Evolutionary conservation across 352 stramenopile species (phyloP).

Genomic region (Phytophthora pinifolia): DNA sequence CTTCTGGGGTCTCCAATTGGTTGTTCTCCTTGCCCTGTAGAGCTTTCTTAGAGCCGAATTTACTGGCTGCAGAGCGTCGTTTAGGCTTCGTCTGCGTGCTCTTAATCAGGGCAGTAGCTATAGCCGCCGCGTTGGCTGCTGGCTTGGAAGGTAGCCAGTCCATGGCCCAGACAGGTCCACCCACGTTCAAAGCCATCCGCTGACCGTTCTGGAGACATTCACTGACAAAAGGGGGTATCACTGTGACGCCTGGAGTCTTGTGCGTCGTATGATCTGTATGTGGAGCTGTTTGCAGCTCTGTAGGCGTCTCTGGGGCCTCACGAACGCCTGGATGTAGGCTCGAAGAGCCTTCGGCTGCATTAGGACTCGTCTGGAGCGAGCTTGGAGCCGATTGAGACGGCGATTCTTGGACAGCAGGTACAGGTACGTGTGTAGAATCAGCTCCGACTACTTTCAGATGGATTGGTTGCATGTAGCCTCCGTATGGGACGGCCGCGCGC

Average conservation of each 20-base stretch:
- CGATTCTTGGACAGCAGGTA: slow-evolving; percentile 6
- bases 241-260: slow-evolving; percentile 10
- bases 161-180: slow-evolving; percentile 80
- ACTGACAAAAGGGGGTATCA: slow-evolving; percentile 57
- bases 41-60: slow-evolving; percentile 9
- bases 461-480: slow-evolving; percentile 48
- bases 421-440: not conserved
- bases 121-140: slow-evolving; percentile 4
- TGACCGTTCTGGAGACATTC: slow-evolving; percentile 31
- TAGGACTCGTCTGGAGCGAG: slow-evolving; percentile 3
- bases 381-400: slow-evolving; percentile 13
- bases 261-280: not conserved
- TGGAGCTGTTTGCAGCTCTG: not conserved
- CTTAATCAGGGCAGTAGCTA: slow-evolving; percentile 8
- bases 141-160: slow-evolving; percentile 61
- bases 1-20: slow-evolving; percentile 2
- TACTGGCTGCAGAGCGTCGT: slow-evolving; percentile 1
- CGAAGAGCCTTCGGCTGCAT: not conserved
- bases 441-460: slow-evolving; percentile 32
- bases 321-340: slow-evolving; percentile 2
- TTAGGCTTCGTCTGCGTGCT: slow-evolving; percentile 24
- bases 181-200: slow-evolving; percentile 62
- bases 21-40: slow-evolving; percentile 46
- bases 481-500: slow-evolving; percentile 38
- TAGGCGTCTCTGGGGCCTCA: slow-evolving; percentile 14